These are phyloP conservation scores for Flaveria ramosissima DNA, from an alignment of 129 eudicot genomes.

Conservation along the genomic window DNA sequence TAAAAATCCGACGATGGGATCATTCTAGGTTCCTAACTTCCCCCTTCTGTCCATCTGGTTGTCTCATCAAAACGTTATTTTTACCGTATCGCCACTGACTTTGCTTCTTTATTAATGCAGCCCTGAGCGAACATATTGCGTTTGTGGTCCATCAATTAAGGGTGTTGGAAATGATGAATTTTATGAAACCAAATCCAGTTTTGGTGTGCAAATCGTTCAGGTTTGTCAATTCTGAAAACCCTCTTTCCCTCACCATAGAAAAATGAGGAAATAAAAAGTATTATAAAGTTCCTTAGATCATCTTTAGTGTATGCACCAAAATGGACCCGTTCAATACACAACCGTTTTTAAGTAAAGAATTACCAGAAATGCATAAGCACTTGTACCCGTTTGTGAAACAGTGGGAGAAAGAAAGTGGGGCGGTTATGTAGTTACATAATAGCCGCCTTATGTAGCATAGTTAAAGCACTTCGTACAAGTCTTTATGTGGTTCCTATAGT, in stretches of 20 bases:
- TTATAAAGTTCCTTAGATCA: neutral
- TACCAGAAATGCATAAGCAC: too few relatives aligned
- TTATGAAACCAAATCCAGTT: conserved; percentile 85
- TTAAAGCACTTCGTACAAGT: neutral
- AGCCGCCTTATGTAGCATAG: neutral
- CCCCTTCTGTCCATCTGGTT: conserved; percentile 1
- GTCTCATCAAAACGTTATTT: neutral
- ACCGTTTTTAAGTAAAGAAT: too few relatives aligned
- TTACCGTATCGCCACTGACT: conserved; percentile 18
- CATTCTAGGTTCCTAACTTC: conserved; percentile 65
- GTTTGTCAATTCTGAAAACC: conserved; percentile 40
- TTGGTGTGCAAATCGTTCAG: conserved; percentile 98
- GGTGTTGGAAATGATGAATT: conserved; percentile 82
- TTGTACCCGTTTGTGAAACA: too few relatives aligned
- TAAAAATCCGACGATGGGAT: conserved; percentile 97
- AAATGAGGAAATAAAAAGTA: neutral
- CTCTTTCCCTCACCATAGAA: neutral
- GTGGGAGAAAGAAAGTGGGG: too few relatives aligned
- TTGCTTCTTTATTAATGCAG: conserved; percentile 47
- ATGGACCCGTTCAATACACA: neutral
- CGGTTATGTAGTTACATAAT: too few relatives aligned
- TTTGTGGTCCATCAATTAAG: conserved; percentile 87
- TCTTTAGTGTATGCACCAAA: neutral
- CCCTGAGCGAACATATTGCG: conserved; percentile 89
- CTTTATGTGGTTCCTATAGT: too few relatives aligned